Base-by-base conservation (phyloP, 2,329 filamentous ascomycete genomes). In the Pseudocercospora ulei region DNA sequence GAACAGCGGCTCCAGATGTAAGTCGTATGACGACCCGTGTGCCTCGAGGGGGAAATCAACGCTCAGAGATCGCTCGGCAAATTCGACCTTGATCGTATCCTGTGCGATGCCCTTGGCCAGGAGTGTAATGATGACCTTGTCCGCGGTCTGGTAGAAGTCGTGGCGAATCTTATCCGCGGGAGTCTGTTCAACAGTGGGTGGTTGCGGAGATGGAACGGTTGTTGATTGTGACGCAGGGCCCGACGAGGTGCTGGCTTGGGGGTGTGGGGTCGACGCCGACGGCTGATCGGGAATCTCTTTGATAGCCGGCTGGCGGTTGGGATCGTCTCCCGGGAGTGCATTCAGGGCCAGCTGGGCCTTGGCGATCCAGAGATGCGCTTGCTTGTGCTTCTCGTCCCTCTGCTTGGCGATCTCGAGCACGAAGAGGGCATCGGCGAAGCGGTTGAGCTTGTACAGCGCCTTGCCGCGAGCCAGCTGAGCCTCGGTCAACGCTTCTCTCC, bases 391-490 rank as follows among this genome's bases (percentile, higher is more conserved):
- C n/a, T 60, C 58, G 38, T 71, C 68, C 37, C 71, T 62, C 51
- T 69, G 70, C 44, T 65, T 66, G 26, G 78, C 68, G 18, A 70
- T 61, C n/a, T 63, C 66, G 12, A 87, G 75, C 47, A 87, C 75
- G 50, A 76, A 73, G 42, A 78, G 72, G 0, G 86, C 80, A 61
- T 95, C 80, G 3, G 79, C 85, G 52, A 77, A 84, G 37, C 75
- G 71, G 20, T 73, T 75, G 25, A 86, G 66, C 33, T 78, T 74
- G 60, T 76, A 82, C 16, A 88, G 69, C 7, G 80, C 73, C 7
- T 93, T 75, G 3, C 76, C 82, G 23, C 88, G 76, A 51, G 87
- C 76, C 54, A 90, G 75, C 55, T 95, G 84, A 1, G 83, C 80
- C n/a, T 84, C 75, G 29, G 78, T 70, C 59, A 95, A 84, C 18